These are phyloP conservation scores for Sugiyamaella castrensis DNA, from an alignment of 1,139 yeast species.

Conservation along the genomic window DNA sequence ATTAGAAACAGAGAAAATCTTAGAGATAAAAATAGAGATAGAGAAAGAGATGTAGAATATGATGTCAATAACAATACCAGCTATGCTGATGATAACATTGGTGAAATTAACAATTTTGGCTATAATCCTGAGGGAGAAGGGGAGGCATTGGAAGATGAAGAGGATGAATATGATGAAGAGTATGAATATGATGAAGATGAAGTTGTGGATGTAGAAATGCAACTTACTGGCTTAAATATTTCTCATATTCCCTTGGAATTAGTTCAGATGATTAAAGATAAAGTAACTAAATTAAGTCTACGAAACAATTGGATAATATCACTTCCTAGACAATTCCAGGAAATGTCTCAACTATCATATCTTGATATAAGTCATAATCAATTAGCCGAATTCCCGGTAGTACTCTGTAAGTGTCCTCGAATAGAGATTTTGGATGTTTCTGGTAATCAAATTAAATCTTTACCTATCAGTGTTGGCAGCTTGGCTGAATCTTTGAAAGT, in stretches of 20 bases:
- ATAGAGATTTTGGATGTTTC: slow-evolving; percentile 71
- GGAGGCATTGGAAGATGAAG: no score
- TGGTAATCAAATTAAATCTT: slow-evolving; percentile 48
- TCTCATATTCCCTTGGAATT: slow-evolving; percentile 40
- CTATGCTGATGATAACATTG: neutral
- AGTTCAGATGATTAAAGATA: slow-evolving; percentile 41
- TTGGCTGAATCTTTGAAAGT: slow-evolving; percentile 45
- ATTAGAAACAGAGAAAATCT: no score
- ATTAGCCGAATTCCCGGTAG: slow-evolving; percentile 52
- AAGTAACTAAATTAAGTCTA: slow-evolving; percentile 53
- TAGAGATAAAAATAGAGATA: no score
- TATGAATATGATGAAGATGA: slow-evolving; percentile 22
- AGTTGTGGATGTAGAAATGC: slow-evolving; percentile 25
- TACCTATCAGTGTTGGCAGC: slow-evolving; percentile 43
- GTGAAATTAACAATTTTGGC: no score
- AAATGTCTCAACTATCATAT: slow-evolving; percentile 51
- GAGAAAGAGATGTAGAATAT: neutral
- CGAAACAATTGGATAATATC: slow-evolving; percentile 49
- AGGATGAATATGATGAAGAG: slow-evolving; percentile 10
- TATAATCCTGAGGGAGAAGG: no score
- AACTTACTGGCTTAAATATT: slow-evolving; percentile 38
- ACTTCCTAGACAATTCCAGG: slow-evolving; percentile 49
- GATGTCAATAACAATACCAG: neutral
- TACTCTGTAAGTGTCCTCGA: slow-evolving; percentile 40
- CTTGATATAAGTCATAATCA: slow-evolving; percentile 65